Evolutionary conservation across 768 basidiomycete genomes (phyloP).

Genomic region (Gloeopeniophorella convolvens): DNA sequence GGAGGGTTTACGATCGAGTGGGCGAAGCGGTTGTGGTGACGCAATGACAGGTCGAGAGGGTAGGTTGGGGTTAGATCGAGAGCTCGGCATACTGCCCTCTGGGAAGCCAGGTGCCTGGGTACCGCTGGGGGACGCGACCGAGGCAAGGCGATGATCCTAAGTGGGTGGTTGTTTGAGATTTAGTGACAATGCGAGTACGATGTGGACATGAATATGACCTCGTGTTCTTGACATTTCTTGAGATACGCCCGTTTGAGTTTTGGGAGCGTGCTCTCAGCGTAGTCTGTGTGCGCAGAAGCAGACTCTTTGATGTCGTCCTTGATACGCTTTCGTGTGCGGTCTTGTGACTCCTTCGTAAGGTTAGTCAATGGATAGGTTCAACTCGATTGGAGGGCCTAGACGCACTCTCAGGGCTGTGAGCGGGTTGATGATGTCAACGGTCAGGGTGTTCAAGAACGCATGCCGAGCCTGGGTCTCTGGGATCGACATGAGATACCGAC

Average conservation of each 20-base stretch:
- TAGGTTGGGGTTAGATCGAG: slow-evolving; percentile 41
- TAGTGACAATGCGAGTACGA: background rate
- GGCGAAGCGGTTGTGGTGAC: slow-evolving; percentile 67
- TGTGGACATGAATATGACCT: slow-evolving; percentile 41
- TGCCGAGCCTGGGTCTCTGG: slow-evolving; percentile 77
- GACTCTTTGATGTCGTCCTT: slow-evolving; percentile 88
- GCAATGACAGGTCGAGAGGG: slow-evolving; percentile 51
- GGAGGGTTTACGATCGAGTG: slow-evolving; percentile 70
- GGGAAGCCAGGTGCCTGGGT: slow-evolving; percentile 29
- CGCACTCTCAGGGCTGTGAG: slow-evolving; percentile 60
- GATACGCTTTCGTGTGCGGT: slow-evolving; percentile 85
- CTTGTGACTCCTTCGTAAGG: slow-evolving; percentile 84
- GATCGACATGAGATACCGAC: background rate
- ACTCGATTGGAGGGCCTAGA: background rate
- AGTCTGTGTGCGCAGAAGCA: slow-evolving; percentile 69
- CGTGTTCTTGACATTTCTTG: slow-evolving; percentile 83
- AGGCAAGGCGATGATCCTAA: slow-evolving; percentile 64
- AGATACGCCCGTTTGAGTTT: slow-evolving; percentile 72
- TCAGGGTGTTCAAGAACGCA: slow-evolving; percentile 69
- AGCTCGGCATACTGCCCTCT: slow-evolving; percentile 28
- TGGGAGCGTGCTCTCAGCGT: slow-evolving; percentile 71
- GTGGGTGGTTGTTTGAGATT: background rate
- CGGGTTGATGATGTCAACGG: slow-evolving; percentile 65
- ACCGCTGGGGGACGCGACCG: slow-evolving; percentile 31
- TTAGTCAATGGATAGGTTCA: background rate